Evolutionary conservation across 164 flowering plant species (phyloP).

Genomic region (Echeveria elegans): DNA sequence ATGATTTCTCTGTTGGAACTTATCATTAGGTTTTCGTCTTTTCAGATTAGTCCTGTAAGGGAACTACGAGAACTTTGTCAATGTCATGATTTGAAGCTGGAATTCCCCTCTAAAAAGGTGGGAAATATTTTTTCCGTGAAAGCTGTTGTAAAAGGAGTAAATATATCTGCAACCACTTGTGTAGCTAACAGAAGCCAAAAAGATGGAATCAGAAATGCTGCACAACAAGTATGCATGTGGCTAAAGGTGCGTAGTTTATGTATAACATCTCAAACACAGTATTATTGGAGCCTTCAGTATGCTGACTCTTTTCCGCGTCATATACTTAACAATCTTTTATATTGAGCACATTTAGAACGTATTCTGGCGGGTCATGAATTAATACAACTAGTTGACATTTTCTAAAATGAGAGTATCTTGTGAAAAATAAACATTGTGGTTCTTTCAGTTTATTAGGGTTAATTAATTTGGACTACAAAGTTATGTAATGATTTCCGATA

Average conservation of each 20-base stretch:
- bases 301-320: not conserved
- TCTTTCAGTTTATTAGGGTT: no score
- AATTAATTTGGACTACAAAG: not conserved
- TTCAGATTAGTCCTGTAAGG: constrained; percentile 62
- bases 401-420: no score
- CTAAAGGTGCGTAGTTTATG: constrained; percentile 46
- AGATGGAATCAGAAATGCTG: constrained; percentile 50
- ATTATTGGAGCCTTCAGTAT: not conserved
- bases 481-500: no score
- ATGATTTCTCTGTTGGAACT: constrained; percentile 63
- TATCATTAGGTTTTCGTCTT: constrained; percentile 34
- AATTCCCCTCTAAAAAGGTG: constrained; percentile 26
- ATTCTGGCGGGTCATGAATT: not conserved
- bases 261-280: not conserved
- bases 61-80: constrained; percentile 82
- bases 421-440: no score
- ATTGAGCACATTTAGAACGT: not conserved
- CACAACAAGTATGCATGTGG: constrained; percentile 22
- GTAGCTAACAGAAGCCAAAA: constrained; percentile 41
- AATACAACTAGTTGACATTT: not conserved
- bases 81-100: constrained; percentile 28
- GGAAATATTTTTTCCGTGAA: constrained; percentile 30
- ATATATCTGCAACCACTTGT: constrained; percentile 18
- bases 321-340: not conserved
- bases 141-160: constrained; percentile 29